Percentiles rank a stretch among this genome's conserved stretches.
Conservation (phyloP, 495 filamentous ascomycete genomes). For the Lophiostoma macrostomum region DNA sequence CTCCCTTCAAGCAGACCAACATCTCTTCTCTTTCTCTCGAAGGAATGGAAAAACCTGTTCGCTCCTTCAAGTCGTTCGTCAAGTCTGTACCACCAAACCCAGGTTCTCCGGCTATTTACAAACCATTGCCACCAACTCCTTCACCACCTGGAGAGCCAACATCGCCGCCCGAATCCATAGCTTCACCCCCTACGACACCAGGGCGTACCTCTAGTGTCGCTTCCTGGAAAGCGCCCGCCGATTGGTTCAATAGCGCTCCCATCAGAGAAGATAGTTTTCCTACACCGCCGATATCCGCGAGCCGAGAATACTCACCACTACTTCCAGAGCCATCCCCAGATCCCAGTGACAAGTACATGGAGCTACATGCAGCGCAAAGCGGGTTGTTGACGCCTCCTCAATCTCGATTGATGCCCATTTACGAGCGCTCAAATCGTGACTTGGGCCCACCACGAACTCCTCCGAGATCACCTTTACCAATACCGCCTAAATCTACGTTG, state of each 20-base stretch:
- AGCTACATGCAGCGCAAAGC: neutral
- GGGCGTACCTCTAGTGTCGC: neutral
- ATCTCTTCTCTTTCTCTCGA: constrained; percentile 24
- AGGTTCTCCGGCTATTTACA: neutral
- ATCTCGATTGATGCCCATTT: constrained; percentile 6
- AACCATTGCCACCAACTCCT: constrained; percentile 29
- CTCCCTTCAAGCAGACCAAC: constrained; percentile 21
- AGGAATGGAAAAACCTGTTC: constrained; percentile 32
- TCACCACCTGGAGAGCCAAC: neutral
- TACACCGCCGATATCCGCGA: neutral
- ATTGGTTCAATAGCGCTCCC: constrained; percentile 12
- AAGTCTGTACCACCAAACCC: constrained; percentile 23
- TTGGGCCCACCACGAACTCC: constrained; percentile 14
- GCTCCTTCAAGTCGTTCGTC: constrained; percentile 33
- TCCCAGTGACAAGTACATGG: constrained; percentile 13
- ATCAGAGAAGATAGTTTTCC: neutral
- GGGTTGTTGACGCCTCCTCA: neutral
- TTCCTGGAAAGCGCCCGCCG: constrained; percentile 25
- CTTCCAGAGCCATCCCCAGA: constrained; percentile 25
- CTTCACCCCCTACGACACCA: constrained; percentile 1
- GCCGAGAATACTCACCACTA: constrained; percentile 24
- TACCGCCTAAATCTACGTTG: neutral
- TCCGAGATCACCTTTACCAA: constrained; percentile 22
- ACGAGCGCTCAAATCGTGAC: constrained; percentile 11
- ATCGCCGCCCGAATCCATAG: neutral